phyloP scores from a whole-genome alignment of 2,329 filamentous ascomycete genomes.

The Trichoderma lentiforme region DNA sequence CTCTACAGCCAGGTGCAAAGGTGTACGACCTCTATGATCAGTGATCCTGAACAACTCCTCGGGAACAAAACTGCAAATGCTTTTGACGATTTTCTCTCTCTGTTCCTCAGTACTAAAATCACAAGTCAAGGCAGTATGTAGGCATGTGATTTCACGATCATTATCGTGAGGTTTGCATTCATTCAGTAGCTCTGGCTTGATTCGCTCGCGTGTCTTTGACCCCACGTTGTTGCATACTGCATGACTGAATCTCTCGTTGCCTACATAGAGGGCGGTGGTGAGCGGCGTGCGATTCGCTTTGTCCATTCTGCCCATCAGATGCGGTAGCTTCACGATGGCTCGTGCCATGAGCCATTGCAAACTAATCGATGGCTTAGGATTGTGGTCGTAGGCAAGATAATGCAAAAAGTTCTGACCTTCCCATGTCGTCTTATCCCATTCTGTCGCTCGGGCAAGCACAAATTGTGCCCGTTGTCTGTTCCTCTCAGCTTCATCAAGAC shows the following conservation, averaged over 20 bases:
- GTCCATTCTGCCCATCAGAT: not conserved
- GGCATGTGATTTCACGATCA: not conserved
- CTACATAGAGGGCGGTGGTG: not conserved
- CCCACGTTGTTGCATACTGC: not conserved
- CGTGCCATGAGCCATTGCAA: not conserved
- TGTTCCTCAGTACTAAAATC: not conserved
- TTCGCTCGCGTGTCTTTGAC: not conserved
- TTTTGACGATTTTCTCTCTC: not conserved
- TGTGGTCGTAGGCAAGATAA: not conserved
- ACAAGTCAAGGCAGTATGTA: not conserved
- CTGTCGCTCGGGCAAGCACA: not conserved
- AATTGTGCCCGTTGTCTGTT: not conserved
- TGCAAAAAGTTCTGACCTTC: not conserved
- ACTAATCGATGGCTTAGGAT: not conserved
- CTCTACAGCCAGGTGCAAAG: not conserved
- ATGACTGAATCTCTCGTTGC: not conserved
- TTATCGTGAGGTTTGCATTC: not conserved
- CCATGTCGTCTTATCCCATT: not conserved
- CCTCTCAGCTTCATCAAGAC: not conserved
- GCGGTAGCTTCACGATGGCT: not conserved
- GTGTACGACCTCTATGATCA: not conserved
- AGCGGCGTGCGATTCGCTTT: not conserved
- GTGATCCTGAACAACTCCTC: not conserved
- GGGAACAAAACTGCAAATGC: not conserved
- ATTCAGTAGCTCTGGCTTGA: not conserved